Evolutionary conservation across 108 stramenopile genomes (phyloP), one percentile per base, ranked within the genome.

Genomic region (Cyclotella atomus): DNA sequence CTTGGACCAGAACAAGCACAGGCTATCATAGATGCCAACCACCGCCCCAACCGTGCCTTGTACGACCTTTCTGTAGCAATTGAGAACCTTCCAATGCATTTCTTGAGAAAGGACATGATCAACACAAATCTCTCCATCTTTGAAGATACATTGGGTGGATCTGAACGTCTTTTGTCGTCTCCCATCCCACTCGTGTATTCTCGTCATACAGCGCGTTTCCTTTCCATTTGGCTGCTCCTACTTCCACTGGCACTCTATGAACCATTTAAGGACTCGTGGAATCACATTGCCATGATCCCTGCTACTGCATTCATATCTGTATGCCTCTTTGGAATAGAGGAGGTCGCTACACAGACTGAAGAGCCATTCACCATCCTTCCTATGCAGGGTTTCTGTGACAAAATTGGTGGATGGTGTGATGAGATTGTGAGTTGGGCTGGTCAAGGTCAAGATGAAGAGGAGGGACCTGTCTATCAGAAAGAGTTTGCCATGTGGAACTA

Each of bases 351-450:
- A 19, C 90, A 91, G 34, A 44, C 92, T 46, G 95, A 95, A 73
- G 92, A 95, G 71, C 95, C 95, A 0, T 93, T 95, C 61, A 91
- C 85, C 20, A 90, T 95, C 54, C 76, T 95, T 20, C 95, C 95
- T 10, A 89, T 91, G 88, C 91, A 89, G 62, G 85, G 72, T n/a
- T 91, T 89, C 56, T 89, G 91, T 66, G 91, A 91, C 63, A 88
- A 85, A 65, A 88, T 90, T 76, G 71, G 73, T 17, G 62, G 19
- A 5, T 62, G 60, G 59, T 76, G 75, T 53, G 75, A 76, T 64
- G 75, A 76, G 45, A 76, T 76, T 45, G 75, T 76, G 25, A 76
- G 75, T 52, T 76, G 75, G 75, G 68, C 67, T 24, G 75, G 68
- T 0, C 61, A 63, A 33, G 75, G 75, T 23, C 61, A 54, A 27